Conservation (phyloP, 225 moss, liverwort and hornwort genomes). For the Sphagnum contortum region DNA sequence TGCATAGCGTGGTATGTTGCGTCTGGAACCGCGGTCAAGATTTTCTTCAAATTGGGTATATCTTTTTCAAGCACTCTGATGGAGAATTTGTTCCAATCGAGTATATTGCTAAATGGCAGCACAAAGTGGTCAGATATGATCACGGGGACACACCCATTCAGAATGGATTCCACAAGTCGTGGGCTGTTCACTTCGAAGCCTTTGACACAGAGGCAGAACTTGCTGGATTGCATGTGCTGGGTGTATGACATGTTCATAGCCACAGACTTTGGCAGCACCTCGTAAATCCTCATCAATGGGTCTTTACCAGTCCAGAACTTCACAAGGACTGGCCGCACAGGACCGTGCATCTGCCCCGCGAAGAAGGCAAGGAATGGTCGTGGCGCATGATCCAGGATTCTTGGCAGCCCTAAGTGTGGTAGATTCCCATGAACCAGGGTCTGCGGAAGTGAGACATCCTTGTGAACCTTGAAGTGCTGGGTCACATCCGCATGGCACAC, state of each 20-base stretch:
- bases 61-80: constrained; percentile 37
- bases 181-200: constrained; percentile 62
- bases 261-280: constrained; percentile 36
- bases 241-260: constrained; percentile 32
- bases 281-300: constrained; percentile 55
- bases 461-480: constrained; percentile 39
- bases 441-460: constrained; percentile 83
- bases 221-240: constrained; percentile 48
- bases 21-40: constrained; percentile 36
- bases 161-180: constrained; percentile 46
- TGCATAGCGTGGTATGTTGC: constrained; percentile 39
- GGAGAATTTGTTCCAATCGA: constrained; percentile 53
- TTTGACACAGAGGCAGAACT: constrained; percentile 44
- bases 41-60: constrained; percentile 38
- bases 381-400: constrained; percentile 12
- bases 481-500: constrained; percentile 68
- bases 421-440: constrained; percentile 8
- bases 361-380: constrained; percentile 59
- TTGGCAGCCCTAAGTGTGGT: no score
- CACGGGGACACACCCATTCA: constrained; percentile 50
- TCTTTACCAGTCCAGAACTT: constrained; percentile 66
- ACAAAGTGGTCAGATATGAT: constrained; percentile 48
- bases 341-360: constrained; percentile 84
- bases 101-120: constrained; percentile 39
- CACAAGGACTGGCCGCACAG: constrained; percentile 55